Evolutionary conservation across 495 filamentous ascomycete genomes (phyloP).

Genomic region (Podospora bellae-mahoneyi): DNA sequence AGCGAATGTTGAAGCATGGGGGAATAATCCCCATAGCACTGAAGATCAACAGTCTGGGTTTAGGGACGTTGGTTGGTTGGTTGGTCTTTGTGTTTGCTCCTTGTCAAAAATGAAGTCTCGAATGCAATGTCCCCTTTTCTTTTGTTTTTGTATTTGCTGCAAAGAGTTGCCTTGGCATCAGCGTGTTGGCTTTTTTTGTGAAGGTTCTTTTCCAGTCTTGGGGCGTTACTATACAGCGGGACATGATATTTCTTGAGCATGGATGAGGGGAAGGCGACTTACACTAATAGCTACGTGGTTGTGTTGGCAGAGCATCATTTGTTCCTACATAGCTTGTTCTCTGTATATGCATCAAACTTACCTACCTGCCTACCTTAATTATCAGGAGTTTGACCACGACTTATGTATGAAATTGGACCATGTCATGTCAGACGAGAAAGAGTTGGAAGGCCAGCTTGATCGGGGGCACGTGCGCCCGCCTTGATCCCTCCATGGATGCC

Average conservation of each 20-base stretch:
- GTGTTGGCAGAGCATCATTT: neutral
- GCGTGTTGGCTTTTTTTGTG: conserved; percentile 24
- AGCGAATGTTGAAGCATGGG: neutral
- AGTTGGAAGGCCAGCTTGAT: neutral
- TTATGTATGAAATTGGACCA: no score
- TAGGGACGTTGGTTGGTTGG: no score
- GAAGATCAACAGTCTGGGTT: no score
- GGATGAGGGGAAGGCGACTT: neutral
- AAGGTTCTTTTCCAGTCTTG: conserved; percentile 7
- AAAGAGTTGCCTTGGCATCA: conserved; percentile 20
- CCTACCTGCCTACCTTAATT: neutral
- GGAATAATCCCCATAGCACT: neutral
- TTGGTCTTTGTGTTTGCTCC: neutral
- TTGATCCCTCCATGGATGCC: neutral
- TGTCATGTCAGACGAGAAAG: neutral
- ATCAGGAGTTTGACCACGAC: neutral
- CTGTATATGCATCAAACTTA: neutral
- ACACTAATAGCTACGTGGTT: neutral
- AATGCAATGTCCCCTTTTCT: conserved; percentile 12
- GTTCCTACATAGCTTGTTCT: neutral
- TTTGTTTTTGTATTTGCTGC: conserved; percentile 7
- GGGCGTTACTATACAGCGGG: conserved; percentile 3
- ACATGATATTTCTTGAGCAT: conserved; percentile 4
- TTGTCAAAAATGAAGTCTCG: conserved; percentile 2
- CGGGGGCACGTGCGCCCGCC: neutral